Conservation (phyloP, 306 rosid genomes). For the Lathyrus tuberosus region DNA sequence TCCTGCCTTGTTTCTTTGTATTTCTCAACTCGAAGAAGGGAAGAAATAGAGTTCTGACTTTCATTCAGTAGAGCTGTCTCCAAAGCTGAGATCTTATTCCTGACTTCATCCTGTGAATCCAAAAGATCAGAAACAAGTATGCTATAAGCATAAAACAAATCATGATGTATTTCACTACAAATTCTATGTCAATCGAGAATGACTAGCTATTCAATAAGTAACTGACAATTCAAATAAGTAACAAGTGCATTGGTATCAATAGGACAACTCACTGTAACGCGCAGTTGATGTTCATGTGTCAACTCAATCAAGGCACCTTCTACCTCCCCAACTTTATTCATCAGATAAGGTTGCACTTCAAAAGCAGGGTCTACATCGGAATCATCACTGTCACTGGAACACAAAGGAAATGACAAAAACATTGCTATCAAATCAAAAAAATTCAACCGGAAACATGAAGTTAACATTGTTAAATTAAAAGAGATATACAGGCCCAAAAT, state of each 20-base stretch:
- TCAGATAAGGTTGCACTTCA: slow-evolving; percentile 58
- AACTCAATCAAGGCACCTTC: slow-evolving; percentile 72
- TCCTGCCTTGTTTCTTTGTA: slow-evolving; percentile 80
- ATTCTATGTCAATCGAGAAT: background rate
- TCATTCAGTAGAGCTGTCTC: slow-evolving; percentile 64
- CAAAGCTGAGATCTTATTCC: slow-evolving; percentile 64
- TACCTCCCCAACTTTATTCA: slow-evolving; percentile 64
- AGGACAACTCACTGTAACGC: slow-evolving; percentile 57
- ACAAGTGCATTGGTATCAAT: slow-evolving; percentile 13
- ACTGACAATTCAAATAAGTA: slow-evolving; percentile 15
- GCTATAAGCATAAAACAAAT: slow-evolving; percentile 26
- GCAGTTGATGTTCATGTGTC: slow-evolving; percentile 63
- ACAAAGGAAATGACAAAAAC: slow-evolving; percentile 31
- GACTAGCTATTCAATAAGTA: slow-evolving; percentile 20
- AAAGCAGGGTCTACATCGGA: slow-evolving; percentile 50
- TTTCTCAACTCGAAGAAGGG: slow-evolving; percentile 63
- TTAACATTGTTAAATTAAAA: background rate
- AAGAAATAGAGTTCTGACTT: slow-evolving; percentile 57
- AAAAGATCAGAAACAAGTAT: slow-evolving; percentile 32
- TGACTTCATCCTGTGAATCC: slow-evolving; percentile 72
- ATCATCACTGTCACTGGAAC: slow-evolving; percentile 63
- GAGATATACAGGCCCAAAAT: background rate
- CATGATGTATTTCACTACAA: slow-evolving; percentile 23
- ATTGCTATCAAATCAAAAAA: slow-evolving; percentile 28
- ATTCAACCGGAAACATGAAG: slow-evolving; percentile 26